Percentiles rank a stretch among this genome's conserved stretches.
These are phyloP conservation scores for Microglena sp. DNA, from an alignment of 139 green algal genomes.

Conservation along the genomic window DNA sequence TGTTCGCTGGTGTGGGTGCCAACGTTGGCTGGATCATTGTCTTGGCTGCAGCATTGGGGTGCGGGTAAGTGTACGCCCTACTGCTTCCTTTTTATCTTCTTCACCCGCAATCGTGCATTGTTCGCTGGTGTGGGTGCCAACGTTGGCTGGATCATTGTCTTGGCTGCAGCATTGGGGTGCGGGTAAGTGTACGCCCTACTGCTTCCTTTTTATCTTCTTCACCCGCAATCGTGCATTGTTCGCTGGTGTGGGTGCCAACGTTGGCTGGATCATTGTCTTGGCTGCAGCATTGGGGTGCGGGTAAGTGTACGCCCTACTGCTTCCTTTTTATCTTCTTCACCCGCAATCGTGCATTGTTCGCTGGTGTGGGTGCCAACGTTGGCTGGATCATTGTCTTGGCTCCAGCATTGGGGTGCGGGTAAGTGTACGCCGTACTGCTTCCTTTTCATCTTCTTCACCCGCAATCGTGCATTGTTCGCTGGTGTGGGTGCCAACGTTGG, in stretches of 20 bases:
- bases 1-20: slow-evolving; percentile 67
- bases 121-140: slow-evolving; percentile 70
- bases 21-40: slow-evolving; percentile 77
- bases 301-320: no score
- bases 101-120: slow-evolving; percentile 19
- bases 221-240: slow-evolving; percentile 35
- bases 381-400: slow-evolving; percentile 64
- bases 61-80: slow-evolving; percentile 50
- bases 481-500: slow-evolving; percentile 78
- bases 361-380: slow-evolving; percentile 75
- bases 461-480: slow-evolving; percentile 35
- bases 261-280: slow-evolving; percentile 68
- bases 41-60: slow-evolving; percentile 52
- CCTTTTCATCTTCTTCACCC: no score
- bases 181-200: no score
- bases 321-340: no score
- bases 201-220: no score
- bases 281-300: slow-evolving; percentile 60
- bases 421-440: no score
- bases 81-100: no score
- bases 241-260: slow-evolving; percentile 68
- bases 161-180: slow-evolving; percentile 60
- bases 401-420: slow-evolving; percentile 60
- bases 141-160: slow-evolving; percentile 70
- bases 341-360: slow-evolving; percentile 32